Conservation (phyloP, 805 yeast genomes). For the Tetrapisispora phaffii region DNA sequence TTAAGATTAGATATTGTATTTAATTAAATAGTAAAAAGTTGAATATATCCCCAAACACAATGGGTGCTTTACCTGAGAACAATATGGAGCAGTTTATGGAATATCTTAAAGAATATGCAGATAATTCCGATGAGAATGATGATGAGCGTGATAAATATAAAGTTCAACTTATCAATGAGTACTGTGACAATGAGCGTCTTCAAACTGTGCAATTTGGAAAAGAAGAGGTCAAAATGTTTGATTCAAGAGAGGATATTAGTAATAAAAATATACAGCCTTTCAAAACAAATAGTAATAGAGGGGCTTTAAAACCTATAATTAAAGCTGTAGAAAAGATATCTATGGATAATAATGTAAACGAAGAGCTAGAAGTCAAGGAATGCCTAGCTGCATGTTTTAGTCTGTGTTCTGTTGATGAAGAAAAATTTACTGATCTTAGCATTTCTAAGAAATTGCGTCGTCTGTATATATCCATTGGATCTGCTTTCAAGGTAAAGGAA, state of each 20-base stretch:
- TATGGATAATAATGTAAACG: background rate
- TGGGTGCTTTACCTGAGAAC: background rate
- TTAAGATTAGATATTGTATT: no score
- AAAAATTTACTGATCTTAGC: background rate
- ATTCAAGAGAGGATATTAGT: background rate
- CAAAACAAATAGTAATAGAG: no score
- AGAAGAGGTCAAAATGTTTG: background rate
- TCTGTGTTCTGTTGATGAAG: slow-evolving; percentile 1
- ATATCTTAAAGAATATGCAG: background rate
- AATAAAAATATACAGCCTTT: background rate
- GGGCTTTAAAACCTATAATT: background rate
- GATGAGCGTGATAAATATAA: background rate
- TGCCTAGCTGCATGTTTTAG: background rate
- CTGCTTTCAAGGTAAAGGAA: slow-evolving; percentile 1
- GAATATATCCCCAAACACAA: no score
- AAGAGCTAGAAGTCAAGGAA: background rate
- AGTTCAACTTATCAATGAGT: background rate
- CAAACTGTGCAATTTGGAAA: background rate
- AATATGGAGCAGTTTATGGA: slow-evolving; percentile 1
- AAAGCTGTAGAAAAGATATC: background rate
- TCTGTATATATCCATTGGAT: slow-evolving; percentile 1
- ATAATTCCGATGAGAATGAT: background rate
- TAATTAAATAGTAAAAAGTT: background rate
- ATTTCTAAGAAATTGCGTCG: background rate
- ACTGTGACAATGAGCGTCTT: background rate